These are phyloP conservation scores for Pittosporum tobira DNA, from an alignment of 129 eudicot species.

Conservation along the genomic window DNA sequence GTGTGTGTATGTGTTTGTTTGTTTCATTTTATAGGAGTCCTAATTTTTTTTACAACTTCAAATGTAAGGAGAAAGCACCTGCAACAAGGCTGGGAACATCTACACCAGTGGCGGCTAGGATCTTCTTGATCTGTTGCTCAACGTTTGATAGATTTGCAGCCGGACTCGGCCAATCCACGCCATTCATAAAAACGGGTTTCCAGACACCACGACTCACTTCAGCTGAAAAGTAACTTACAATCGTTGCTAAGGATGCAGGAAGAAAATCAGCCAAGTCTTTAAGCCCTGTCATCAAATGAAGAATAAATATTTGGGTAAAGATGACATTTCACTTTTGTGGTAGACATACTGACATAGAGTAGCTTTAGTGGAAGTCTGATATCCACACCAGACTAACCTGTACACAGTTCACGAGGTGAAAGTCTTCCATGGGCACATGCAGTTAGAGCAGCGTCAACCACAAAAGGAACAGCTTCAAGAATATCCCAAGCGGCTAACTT, in stretches of 20 bases:
- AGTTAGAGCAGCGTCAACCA: constrained; percentile 22
- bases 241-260: constrained; percentile 24
- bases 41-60: not conserved
- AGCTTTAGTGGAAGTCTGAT: not conserved
- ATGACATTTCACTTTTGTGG: not conserved
- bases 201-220: constrained; percentile 24
- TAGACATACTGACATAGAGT: not conserved
- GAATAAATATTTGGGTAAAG: not conserved
- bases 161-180: constrained; percentile 26
- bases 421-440: constrained; percentile 28
- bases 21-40: not conserved
- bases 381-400: constrained; percentile 11
- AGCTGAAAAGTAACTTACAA: constrained; percentile 24
- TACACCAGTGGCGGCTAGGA: constrained; percentile 23
- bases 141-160: constrained; percentile 17
- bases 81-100: constrained; percentile 40
- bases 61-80: constrained; percentile 38
- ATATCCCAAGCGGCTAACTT: constrained; percentile 22
- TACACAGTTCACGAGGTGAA: constrained; percentile 24
- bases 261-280: constrained; percentile 24
- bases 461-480: constrained; percentile 24
- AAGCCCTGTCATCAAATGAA: constrained; percentile 13
- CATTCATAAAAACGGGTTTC: constrained; percentile 20
- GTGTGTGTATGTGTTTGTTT: not conserved
- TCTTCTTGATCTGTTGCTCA: constrained; percentile 19